Evolutionary conservation across 257 asterid genomes (phyloP).

Genomic region (Lycium ferocissimum): DNA sequence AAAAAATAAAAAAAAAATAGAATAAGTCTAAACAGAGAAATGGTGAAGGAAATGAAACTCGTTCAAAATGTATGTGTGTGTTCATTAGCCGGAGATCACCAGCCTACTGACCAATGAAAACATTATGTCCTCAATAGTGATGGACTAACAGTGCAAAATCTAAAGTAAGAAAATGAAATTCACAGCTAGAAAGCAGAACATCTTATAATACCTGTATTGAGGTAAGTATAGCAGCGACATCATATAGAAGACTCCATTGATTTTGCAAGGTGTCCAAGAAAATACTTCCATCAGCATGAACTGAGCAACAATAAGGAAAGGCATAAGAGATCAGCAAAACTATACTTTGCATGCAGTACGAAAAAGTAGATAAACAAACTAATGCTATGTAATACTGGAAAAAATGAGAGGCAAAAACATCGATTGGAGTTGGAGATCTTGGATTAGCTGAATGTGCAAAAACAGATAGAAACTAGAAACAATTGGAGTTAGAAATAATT

Average conservation of each 20-base stretch:
- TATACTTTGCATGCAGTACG: neutral
- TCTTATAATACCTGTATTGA: constrained; percentile 68
- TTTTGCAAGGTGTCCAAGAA: constrained; percentile 89
- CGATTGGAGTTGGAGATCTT: neutral
- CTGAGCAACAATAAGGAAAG: constrained; percentile 42
- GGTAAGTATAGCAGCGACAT: constrained; percentile 89
- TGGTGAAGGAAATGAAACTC: too few relatives aligned
- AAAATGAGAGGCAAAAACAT: neutral
- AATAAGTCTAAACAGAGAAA: too few relatives aligned
- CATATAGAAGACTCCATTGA: constrained; percentile 89
- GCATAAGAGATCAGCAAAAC: neutral
- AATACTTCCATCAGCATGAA: constrained; percentile 89
- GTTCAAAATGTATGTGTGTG: too few relatives aligned
- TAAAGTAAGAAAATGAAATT: too few relatives aligned
- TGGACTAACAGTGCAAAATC: too few relatives aligned
- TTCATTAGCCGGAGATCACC: too few relatives aligned
- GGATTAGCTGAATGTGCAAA: neutral
- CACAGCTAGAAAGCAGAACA: too few relatives aligned
- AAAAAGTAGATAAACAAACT: neutral
- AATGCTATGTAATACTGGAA: neutral
- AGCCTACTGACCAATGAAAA: too few relatives aligned
- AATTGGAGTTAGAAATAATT: neutral
- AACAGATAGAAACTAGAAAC: neutral
- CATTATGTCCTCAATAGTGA: too few relatives aligned
- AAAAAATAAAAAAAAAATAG: too few relatives aligned